Percentiles rank a stretch among this genome's conserved stretches.
Conservation (phyloP, 2,329 filamentous ascomycete species). For the Raffaelea ambrosiae region DNA sequence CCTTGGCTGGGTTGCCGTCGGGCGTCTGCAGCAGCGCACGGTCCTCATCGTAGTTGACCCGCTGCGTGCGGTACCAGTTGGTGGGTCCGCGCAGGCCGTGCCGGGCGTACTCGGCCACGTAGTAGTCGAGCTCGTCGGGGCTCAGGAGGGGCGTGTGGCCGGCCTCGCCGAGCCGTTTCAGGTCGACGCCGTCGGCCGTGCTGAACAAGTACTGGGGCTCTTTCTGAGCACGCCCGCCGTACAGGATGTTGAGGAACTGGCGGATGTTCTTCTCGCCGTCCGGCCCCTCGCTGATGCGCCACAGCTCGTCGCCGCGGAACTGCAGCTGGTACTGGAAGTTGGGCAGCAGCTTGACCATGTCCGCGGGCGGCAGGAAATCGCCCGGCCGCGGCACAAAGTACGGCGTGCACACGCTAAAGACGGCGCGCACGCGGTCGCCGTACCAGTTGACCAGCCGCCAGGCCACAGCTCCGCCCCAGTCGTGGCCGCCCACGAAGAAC, state of each 20-base stretch:
- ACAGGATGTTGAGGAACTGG: slow-evolving; percentile 63
- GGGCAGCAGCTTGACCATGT: slow-evolving; percentile 49
- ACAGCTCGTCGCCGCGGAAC: slow-evolving; percentile 59
- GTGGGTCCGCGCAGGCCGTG: slow-evolving; percentile 70
- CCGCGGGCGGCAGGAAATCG: slow-evolving; percentile 43
- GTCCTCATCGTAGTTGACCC: slow-evolving; percentile 73
- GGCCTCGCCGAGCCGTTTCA: slow-evolving; percentile 54
- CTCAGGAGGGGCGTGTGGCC: slow-evolving; percentile 50
- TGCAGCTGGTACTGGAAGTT: slow-evolving; percentile 83
- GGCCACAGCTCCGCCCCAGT: slow-evolving; percentile 75
- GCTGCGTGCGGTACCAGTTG: slow-evolving; percentile 78
- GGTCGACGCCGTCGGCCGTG: slow-evolving; percentile 50
- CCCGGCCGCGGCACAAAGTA: slow-evolving; percentile 45
- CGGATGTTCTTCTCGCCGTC: slow-evolving; percentile 39
- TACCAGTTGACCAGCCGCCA: slow-evolving; percentile 69
- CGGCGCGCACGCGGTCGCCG: slow-evolving; percentile 60
- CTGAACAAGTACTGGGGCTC: slow-evolving; percentile 39
- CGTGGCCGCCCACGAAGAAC: slow-evolving; percentile 80
- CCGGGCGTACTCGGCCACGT: slow-evolving; percentile 61
- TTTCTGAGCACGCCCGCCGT: slow-evolving; percentile 52
- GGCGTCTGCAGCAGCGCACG: slow-evolving; percentile 39
- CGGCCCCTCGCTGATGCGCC: slow-evolving; percentile 39
- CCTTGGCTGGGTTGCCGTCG: slow-evolving; percentile 36
- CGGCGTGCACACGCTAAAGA: slow-evolving; percentile 78
- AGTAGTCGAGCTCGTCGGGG: slow-evolving; percentile 67